Evolutionary conservation across 805 yeast species (phyloP), one percentile per base, ranked within the genome.

Genomic region (Candida odintsovae): DNA sequence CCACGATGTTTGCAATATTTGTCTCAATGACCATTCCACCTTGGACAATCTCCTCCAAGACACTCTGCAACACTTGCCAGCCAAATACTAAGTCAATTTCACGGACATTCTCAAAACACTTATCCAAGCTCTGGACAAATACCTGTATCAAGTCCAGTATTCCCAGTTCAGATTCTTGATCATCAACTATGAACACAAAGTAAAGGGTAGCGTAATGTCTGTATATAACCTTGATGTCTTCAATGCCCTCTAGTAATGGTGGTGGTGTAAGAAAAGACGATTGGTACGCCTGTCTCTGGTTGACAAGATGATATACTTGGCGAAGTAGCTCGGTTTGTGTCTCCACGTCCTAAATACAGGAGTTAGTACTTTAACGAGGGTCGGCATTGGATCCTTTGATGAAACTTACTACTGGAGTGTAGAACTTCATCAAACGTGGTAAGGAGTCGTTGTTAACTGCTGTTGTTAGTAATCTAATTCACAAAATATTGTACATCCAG

Each of bases 21-120:
- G 98, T 90, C 62, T 94, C 99, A 33, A 94, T 86, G 9, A 94
- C 99, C 95, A 94, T 84, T 0, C 99, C 99, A 22, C 98, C 99
- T 63, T 94, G 98, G 1, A 94, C 83, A 29, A 94, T 85, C 58
- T 94, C 98, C 58, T 84, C 94, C 42, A 90, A 65, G 2, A 92
- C 97, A 2, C 95, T 84, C 62, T 92, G 95, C 28, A 92, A 70
- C 6, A 90, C 95, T 66, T 94, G 97, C 98, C 99, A 94, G 16
- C 97, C 97, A 68, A 90, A 92, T n/a, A 94, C 97, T 51, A 94
- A 73, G 67, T 94, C 99, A 55, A 94, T 73, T 62, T 94, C 99
- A 64, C 97, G 90, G 7, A 94, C 99, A 59, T 90, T 90, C 50
- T 82, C 83, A 67, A 94, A 94, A 65, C 99, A 94, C 48, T 85